A percentile compares a stretch with the other conserved stretches of the same genome.
Conservation (phyloP, 495 filamentous ascomycete genomes). For the Filosporella fistucella region DNA sequence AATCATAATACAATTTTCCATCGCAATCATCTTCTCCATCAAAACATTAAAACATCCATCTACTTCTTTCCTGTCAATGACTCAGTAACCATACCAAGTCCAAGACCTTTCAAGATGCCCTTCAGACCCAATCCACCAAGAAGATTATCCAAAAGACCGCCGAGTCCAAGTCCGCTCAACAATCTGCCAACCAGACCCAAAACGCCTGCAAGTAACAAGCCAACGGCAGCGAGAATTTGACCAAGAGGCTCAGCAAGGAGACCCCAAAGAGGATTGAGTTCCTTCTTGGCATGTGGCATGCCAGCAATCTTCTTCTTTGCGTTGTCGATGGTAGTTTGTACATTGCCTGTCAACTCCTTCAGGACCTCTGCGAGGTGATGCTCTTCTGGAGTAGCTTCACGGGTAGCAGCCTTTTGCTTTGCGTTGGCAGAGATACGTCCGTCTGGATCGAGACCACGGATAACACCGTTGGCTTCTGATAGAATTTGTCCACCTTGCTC, state of each 20-base stretch:
- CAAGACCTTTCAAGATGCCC: slow-evolving; percentile 70
- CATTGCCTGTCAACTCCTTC: slow-evolving; percentile 64
- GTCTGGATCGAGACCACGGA: slow-evolving; percentile 87
- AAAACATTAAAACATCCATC: no score
- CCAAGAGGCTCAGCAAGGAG: slow-evolving; percentile 79
- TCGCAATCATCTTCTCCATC: no score
- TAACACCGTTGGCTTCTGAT: slow-evolving; percentile 81
- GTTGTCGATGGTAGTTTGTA: slow-evolving; percentile 75
- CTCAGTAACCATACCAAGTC: slow-evolving; percentile 57
- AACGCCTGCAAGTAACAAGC: slow-evolving; percentile 77
- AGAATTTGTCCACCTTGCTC: slow-evolving; percentile 81
- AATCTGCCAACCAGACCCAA: slow-evolving; percentile 76
- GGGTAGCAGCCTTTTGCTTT: slow-evolving; percentile 73
- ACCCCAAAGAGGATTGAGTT: slow-evolving; percentile 83
- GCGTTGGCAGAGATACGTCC: slow-evolving; percentile 81
- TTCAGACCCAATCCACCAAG: slow-evolving; percentile 77
- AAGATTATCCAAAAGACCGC: slow-evolving; percentile 72
- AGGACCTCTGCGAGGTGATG: slow-evolving; percentile 78
- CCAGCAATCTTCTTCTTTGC: slow-evolving; percentile 81
- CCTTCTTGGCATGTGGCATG: slow-evolving; percentile 93
- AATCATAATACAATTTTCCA: no score
- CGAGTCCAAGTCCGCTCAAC: slow-evolving; percentile 72
- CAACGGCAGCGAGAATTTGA: slow-evolving; percentile 91
- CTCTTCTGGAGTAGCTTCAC: slow-evolving; percentile 83
- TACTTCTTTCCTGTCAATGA: slow-evolving; percentile 42